Conservation (phyloP, 176 grass and related monocot genomes). For the Secale cereale region DNA sequence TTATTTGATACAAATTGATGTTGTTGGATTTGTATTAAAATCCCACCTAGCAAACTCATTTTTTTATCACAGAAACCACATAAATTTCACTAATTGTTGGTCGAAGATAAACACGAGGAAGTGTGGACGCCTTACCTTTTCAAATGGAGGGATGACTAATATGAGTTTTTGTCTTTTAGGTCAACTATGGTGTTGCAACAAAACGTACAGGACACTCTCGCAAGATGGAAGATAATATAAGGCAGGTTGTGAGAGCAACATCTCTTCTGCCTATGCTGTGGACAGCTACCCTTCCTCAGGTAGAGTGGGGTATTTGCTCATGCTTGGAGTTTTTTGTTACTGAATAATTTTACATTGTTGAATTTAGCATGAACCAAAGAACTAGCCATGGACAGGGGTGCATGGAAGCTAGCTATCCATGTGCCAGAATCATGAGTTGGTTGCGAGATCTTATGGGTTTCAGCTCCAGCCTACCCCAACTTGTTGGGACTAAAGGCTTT, state of each 20-base stretch:
- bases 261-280: neutral
- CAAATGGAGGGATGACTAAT: neutral
- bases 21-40: neutral
- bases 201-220: neutral
- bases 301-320: neutral
- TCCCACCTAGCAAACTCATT: neutral
- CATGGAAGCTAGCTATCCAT: no score
- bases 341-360: neutral
- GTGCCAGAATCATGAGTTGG: no score
- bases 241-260: neutral
- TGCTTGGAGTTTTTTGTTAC: slow-evolving; percentile 9
- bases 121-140: neutral
- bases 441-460: no score
- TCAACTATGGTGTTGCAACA: neutral
- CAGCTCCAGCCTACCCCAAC: no score
- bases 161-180: slow-evolving; percentile 8
- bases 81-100: neutral
- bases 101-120: neutral
- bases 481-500: no score
- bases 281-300: slow-evolving; percentile 33
- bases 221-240: neutral
- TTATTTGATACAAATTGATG: neutral
- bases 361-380: no score
- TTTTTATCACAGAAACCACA: neutral
- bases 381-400: no score